These are phyloP conservation scores for Gonium pectorale DNA, from an alignment of 139 green algal genomes.

Conservation along the genomic window DNA sequence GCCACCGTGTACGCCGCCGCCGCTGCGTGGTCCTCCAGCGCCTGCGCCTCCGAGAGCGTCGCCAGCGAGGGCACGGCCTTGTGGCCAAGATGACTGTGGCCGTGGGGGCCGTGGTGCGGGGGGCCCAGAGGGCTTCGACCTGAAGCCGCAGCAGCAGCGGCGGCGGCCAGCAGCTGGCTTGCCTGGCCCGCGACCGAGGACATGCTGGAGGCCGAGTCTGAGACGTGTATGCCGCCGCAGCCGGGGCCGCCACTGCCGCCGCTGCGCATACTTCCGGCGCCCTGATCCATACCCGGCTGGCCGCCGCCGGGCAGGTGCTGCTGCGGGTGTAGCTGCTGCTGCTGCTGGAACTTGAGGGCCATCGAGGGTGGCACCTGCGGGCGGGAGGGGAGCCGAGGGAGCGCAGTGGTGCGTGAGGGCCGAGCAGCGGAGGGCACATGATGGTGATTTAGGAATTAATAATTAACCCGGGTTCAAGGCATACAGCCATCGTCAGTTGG, in stretches of 20 bases:
- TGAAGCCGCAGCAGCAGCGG: slow-evolving; percentile 9
- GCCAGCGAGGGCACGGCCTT: slow-evolving; percentile 17
- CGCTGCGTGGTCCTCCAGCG: slow-evolving; percentile 33
- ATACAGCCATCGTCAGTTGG: too few relatives aligned
- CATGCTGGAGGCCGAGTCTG: slow-evolving; percentile 63
- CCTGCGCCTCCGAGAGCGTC: slow-evolving; percentile 33
- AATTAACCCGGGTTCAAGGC: too few relatives aligned
- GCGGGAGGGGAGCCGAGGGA: background rate
- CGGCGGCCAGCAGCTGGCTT: slow-evolving; percentile 14
- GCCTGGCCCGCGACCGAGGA: slow-evolving; percentile 13
- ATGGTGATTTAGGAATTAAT: too few relatives aligned
- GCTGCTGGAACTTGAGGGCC: slow-evolving; percentile 36
- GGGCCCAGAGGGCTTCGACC: slow-evolving; percentile 20
- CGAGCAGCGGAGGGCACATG: too few relatives aligned
- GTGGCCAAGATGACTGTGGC: background rate
- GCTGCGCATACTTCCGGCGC: background rate
- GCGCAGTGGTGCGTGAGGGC: too few relatives aligned
- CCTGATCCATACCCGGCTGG: background rate
- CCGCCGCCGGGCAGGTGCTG: background rate
- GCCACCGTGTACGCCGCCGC: slow-evolving; percentile 40
- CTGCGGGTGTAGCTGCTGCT: slow-evolving; percentile 28
- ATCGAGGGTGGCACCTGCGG: background rate
- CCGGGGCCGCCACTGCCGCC: too few relatives aligned
- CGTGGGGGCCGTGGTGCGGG: background rate
- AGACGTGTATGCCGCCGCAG: slow-evolving; percentile 62